Conservation (phyloP, 2,329 filamentous ascomycete genomes). For the Xylaria digitata region DNA sequence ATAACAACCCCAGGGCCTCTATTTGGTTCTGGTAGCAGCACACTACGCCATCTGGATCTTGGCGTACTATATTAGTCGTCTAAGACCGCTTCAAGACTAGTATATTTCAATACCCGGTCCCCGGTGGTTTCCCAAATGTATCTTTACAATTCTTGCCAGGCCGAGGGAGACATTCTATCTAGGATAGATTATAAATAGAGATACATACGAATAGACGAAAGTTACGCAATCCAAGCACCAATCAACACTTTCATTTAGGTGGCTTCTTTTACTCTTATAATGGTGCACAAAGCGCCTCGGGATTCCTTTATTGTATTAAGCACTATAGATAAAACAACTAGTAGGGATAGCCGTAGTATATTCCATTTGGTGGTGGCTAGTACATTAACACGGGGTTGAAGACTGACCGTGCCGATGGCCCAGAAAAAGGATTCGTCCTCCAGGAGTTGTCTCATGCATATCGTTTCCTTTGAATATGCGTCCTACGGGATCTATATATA, state of each 20-base stretch:
- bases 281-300: neutral
- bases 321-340: neutral
- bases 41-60: neutral
- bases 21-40: neutral
- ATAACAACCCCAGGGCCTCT: neutral
- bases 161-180: neutral
- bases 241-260: neutral
- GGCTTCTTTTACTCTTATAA: neutral
- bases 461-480: slow-evolving; percentile 3
- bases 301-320: neutral
- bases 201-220: slow-evolving; percentile 19
- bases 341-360: neutral
- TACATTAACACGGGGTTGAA: neutral
- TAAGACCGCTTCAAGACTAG: neutral
- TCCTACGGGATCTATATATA: neutral
- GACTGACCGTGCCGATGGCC: neutral
- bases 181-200: slow-evolving; percentile 26
- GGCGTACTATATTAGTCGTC: neutral
- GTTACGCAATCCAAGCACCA: neutral
- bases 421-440: neutral
- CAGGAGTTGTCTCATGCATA: neutral
- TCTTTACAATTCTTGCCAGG: neutral
- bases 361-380: neutral
- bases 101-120: neutral
- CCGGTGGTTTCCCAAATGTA: slow-evolving; percentile 36